phyloP scores from a whole-genome alignment of 1,284 basidiomycete species.

The Ceratobasidium sp. region DNA sequence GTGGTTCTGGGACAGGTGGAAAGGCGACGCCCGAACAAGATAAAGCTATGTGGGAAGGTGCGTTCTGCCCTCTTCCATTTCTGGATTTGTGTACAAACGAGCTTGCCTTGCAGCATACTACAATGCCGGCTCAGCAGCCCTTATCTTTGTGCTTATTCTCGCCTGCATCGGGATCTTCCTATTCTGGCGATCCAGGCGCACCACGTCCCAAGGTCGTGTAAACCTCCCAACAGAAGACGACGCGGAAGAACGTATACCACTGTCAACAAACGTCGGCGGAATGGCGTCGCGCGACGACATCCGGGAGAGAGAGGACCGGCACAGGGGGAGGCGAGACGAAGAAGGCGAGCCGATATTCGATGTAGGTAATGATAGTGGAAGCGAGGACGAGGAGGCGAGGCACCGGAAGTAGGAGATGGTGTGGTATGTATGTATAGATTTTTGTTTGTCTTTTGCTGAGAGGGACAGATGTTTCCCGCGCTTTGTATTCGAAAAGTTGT shows the following conservation, averaged over 20 bases:
- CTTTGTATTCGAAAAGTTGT: constrained; percentile 14
- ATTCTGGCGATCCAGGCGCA: constrained; percentile 73
- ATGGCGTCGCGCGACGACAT: constrained; percentile 36
- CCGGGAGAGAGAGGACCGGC: constrained; percentile 55
- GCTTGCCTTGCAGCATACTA: constrained; percentile 73
- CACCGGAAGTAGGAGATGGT: constrained; percentile 27
- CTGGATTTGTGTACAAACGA: constrained; percentile 28
- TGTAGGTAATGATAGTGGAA: constrained; percentile 60
- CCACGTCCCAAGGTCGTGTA: constrained; percentile 44
- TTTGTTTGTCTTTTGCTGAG: constrained; percentile 20
- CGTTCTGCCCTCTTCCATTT: constrained; percentile 48
- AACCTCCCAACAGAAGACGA: constrained; percentile 51
- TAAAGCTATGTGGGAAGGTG: constrained; percentile 87
- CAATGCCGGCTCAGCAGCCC: constrained; percentile 87
- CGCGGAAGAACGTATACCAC: constrained; percentile 55
- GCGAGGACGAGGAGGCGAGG: constrained; percentile 58
- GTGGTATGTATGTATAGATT: constrained; percentile 41
- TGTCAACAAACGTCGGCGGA: constrained; percentile 53
- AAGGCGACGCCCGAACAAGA: constrained; percentile 70
- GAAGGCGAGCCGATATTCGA: constrained; percentile 58
- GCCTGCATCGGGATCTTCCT: constrained; percentile 77
- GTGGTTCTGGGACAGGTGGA: constrained; percentile 55
- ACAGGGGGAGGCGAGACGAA: constrained; percentile 57
- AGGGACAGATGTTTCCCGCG: constrained; percentile 6
- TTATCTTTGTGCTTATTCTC: constrained; percentile 81